Percentiles rank a stretch among this genome's conserved stretches.
phyloP scores from a whole-genome alignment of 306 rosid species.

The Rubus idaeus region DNA sequence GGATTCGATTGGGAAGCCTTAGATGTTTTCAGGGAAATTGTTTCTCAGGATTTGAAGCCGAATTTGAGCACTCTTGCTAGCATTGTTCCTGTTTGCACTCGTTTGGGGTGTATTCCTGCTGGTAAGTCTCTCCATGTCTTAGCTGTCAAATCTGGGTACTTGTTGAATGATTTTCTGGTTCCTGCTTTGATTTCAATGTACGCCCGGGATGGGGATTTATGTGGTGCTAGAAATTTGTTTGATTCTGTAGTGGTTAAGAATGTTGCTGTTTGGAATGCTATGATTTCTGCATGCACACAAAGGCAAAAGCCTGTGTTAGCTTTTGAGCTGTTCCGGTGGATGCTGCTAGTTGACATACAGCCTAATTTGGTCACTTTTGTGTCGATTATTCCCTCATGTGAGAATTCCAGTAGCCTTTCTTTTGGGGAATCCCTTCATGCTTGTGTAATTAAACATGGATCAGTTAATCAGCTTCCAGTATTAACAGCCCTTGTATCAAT shows the following conservation, averaged over 20 bases:
- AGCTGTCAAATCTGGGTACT: slow-evolving; percentile 32
- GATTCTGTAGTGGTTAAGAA: slow-evolving; percentile 25
- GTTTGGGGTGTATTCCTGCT: slow-evolving; percentile 20
- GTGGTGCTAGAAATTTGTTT: slow-evolving; percentile 30
- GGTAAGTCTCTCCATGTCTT: slow-evolving; percentile 37
- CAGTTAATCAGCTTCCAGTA: slow-evolving; percentile 27
- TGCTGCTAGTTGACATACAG: slow-evolving; percentile 13
- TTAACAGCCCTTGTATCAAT: slow-evolving; percentile 32
- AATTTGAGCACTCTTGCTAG: slow-evolving; percentile 38
- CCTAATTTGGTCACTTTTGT: slow-evolving; percentile 33
- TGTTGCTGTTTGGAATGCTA: slow-evolving; percentile 33
- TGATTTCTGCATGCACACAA: slow-evolving; percentile 35
- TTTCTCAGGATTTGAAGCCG: slow-evolving; percentile 29
- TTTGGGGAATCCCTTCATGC: slow-evolving; percentile 40
- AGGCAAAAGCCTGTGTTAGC: slow-evolving; percentile 25
- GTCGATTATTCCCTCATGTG: slow-evolving; percentile 38
- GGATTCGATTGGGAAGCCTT: slow-evolving; percentile 33
- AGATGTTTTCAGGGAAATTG: slow-evolving; percentile 22
- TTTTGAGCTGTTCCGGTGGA: slow-evolving; percentile 25
- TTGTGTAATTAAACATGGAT: slow-evolving; percentile 31
- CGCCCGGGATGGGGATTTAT: slow-evolving; percentile 22
- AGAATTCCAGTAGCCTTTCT: slow-evolving; percentile 5
- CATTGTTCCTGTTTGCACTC: slow-evolving; percentile 38
- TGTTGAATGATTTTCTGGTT: slow-evolving; percentile 23
- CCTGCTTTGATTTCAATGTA: slow-evolving; percentile 44